Percentiles rank a stretch among this genome's conserved stretches.
These are phyloP conservation scores for Clavispora asparagi DNA, from an alignment of 805 yeast species.

Conservation along the genomic window DNA sequence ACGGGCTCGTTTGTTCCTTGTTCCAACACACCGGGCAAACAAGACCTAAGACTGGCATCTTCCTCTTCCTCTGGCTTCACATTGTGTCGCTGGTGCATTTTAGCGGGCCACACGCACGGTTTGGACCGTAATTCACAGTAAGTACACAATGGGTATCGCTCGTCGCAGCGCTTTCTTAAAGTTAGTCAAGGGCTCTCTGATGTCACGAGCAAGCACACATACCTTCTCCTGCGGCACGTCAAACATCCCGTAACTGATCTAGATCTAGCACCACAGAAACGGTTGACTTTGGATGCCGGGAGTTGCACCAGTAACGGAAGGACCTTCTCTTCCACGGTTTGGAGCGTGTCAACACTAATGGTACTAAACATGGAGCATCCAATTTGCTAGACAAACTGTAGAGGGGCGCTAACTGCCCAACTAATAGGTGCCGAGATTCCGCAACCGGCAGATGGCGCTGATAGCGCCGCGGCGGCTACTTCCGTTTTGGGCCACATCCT, in stretches of 20 bases:
- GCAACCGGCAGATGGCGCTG: not conserved
- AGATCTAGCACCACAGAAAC: conserved; percentile 13
- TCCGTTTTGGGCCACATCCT: not conserved
- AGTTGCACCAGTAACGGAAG: conserved; percentile 9
- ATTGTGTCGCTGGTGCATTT: not conserved
- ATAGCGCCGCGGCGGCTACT: not conserved
- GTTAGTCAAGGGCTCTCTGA: conserved; percentile 4
- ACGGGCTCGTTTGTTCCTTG: no score
- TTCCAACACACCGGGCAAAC: no score
- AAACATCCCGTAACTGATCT: conserved; percentile 13
- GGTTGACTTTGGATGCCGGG: conserved; percentile 4
- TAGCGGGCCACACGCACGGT: not conserved
- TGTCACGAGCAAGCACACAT: conserved; percentile 4
- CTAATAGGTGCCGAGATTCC: not conserved
- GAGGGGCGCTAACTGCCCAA: not conserved
- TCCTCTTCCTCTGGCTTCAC: not conserved
- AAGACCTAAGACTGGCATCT: no score
- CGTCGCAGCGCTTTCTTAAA: conserved; percentile 16
- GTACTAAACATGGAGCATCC: conserved; percentile 11
- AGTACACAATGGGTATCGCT: conserved; percentile 10
- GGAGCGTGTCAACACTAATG: conserved; percentile 7
- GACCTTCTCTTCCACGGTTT: conserved; percentile 5
- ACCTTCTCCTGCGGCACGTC: conserved; percentile 15
- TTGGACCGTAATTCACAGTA: conserved; percentile 3
- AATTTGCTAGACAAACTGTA: not conserved